Percentiles rank a stretch among this genome's conserved stretches.
These are phyloP conservation scores for Trichophyton schoenleinii DNA, from an alignment of 2,329 filamentous ascomycete genomes.

Conservation along the genomic window DNA sequence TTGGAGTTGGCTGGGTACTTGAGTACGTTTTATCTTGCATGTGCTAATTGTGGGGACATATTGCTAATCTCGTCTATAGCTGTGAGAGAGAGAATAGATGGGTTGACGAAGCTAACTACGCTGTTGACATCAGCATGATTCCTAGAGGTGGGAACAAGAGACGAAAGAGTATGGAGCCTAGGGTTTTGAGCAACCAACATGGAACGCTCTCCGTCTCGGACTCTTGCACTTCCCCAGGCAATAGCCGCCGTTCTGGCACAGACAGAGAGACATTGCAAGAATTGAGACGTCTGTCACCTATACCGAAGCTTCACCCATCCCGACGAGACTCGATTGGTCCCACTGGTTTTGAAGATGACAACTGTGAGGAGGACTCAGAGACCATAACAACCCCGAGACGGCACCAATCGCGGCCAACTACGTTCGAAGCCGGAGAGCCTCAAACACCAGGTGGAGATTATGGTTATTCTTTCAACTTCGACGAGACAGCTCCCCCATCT, in stretches of 20 bases:
- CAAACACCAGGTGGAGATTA: conserved; percentile 15
- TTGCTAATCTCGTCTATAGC: conserved; percentile 30
- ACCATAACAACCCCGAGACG: neutral
- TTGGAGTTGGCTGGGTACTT: conserved; percentile 77
- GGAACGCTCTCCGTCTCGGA: conserved; percentile 43
- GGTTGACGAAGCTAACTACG: conserved; percentile 60
- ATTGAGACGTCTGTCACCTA: conserved; percentile 25
- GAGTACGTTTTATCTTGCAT: conserved; percentile 49
- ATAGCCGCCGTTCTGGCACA: conserved; percentile 20
- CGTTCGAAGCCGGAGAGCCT: neutral
- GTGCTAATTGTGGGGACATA: neutral
- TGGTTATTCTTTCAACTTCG: conserved; percentile 22
- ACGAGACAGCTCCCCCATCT: conserved; percentile 29
- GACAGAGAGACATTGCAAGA: conserved; percentile 22
- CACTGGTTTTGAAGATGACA: neutral
- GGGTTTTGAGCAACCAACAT: conserved; percentile 55
- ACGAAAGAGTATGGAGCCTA: conserved; percentile 71
- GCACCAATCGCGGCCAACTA: no score
- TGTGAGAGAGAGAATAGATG: conserved; percentile 65
- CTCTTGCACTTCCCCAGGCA: conserved; percentile 18
- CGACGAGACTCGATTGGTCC: neutral
- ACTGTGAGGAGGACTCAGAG: neutral
- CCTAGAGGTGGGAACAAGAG: conserved; percentile 60
- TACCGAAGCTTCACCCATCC: conserved; percentile 13
- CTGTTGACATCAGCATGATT: conserved; percentile 53